Conservation (phyloP, 2,329 filamentous ascomycete genomes). For the Fonsecaea nubica region DNA sequence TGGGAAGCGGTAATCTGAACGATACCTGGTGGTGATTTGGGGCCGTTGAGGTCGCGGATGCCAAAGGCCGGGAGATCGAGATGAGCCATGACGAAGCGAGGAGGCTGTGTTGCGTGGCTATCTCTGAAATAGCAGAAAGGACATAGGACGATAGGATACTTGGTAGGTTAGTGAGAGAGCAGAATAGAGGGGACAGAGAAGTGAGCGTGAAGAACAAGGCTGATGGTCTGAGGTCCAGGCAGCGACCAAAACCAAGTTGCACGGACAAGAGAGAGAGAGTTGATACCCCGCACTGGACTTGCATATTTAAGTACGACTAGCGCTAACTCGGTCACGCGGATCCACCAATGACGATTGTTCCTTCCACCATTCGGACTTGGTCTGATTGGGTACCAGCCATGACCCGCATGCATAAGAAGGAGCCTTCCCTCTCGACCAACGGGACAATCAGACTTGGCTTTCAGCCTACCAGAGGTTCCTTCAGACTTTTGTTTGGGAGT, state of each 20-base stretch:
- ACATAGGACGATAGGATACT: conserved; percentile 6
- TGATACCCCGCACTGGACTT: neutral
- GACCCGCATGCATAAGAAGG: neutral
- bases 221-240: conserved; percentile 13
- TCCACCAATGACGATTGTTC: conserved; percentile 1
- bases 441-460: too few relatives aligned
- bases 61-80: conserved; percentile 35
- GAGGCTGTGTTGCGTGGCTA: neutral
- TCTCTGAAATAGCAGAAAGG: conserved; percentile 1
- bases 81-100: conserved; percentile 25
- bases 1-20: conserved; percentile 51
- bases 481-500: too few relatives aligned
- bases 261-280: neutral
- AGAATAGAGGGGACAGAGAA: neutral
- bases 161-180: neutral
- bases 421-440: too few relatives aligned
- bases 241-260: conserved; percentile 19
- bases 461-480: too few relatives aligned
- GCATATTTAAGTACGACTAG: neutral
- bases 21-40: conserved; percentile 41
- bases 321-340: neutral
- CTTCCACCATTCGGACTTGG: neutral
- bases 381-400: neutral
- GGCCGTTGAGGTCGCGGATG: conserved; percentile 38
- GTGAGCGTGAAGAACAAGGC: conserved; percentile 7